Evolutionary conservation across 352 stramenopile genomes (phyloP).

Genomic region (Pythium grandisporangium): DNA sequence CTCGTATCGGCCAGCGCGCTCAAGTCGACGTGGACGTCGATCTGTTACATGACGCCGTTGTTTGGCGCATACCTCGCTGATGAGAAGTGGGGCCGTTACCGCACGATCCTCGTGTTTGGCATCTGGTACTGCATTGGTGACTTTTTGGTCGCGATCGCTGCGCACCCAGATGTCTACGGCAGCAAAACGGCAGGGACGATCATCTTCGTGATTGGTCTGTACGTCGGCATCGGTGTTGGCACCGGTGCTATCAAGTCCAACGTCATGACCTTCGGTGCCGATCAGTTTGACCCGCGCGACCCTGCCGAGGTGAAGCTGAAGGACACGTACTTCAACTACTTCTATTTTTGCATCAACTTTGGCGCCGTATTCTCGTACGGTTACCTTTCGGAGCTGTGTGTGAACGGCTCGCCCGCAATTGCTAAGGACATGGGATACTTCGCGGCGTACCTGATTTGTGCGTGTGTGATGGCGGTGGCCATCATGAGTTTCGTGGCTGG

Average conservation of each 20-base stretch:
- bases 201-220: constrained; percentile 57
- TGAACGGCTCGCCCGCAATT: constrained; percentile 60
- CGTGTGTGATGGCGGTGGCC: constrained; percentile 28
- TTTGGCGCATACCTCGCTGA: constrained; percentile 50
- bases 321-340: constrained; percentile 68
- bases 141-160: constrained; percentile 45
- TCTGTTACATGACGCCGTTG: constrained; percentile 50
- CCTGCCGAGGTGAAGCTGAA: constrained; percentile 31
- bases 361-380: constrained; percentile 66
- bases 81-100: constrained; percentile 51
- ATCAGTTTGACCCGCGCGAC: constrained; percentile 48
- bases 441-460: constrained; percentile 51
- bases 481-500: constrained; percentile 28
- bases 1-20: constrained; percentile 40
- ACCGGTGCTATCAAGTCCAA: constrained; percentile 17
- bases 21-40: constrained; percentile 56
- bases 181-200: constrained; percentile 21
- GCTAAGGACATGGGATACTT: constrained; percentile 71
- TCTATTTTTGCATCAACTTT: constrained; percentile 77
- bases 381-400: constrained; percentile 62
- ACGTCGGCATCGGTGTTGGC: constrained; percentile 31
- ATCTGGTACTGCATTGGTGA: constrained; percentile 56
- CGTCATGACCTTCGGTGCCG: constrained; percentile 19
- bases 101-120: constrained; percentile 45
- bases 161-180: constrained; percentile 38